Evolutionary conservation across 108 stramenopile species (phyloP).

Genomic region (Epithemia pelagica): DNA sequence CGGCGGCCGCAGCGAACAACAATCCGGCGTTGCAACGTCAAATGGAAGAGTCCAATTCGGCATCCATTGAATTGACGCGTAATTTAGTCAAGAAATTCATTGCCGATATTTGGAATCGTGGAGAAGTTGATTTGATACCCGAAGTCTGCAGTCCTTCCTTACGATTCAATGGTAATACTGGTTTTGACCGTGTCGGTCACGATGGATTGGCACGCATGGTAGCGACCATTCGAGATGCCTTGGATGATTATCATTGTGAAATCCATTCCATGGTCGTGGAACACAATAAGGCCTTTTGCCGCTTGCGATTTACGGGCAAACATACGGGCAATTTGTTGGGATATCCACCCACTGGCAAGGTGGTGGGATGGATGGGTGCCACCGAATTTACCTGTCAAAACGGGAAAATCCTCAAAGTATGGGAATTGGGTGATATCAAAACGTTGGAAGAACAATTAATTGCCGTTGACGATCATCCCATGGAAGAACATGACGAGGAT

Average conservation of each 20-base stretch:
- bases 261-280: conserved; percentile 58
- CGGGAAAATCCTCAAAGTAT: conserved; percentile 47
- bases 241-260: conserved; percentile 53
- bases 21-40: neutral
- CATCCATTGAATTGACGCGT: conserved; percentile 32
- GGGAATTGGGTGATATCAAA: conserved; percentile 59
- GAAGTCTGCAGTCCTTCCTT: conserved; percentile 33
- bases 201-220: conserved; percentile 54
- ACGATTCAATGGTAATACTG: conserved; percentile 48
- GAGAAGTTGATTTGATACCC: conserved; percentile 38
- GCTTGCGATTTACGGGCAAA: conserved; percentile 42
- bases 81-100: conserved; percentile 47
- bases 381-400: conserved; percentile 48
- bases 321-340: conserved; percentile 44
- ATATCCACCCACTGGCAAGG: conserved; percentile 39
- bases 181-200: conserved; percentile 51
- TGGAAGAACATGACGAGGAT: neutral
- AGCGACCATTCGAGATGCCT: conserved; percentile 29
- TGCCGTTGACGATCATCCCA: neutral
- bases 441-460: conserved; percentile 39
- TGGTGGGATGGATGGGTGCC: conserved; percentile 49
- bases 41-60: conserved; percentile 1
- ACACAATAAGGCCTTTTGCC: conserved; percentile 52
- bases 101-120: conserved; percentile 58
- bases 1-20: too few relatives aligned